Evolutionary conservation across 2,329 filamentous ascomycete species (phyloP).

Genomic region (Ophiocordyceps camponoti-floridani): DNA sequence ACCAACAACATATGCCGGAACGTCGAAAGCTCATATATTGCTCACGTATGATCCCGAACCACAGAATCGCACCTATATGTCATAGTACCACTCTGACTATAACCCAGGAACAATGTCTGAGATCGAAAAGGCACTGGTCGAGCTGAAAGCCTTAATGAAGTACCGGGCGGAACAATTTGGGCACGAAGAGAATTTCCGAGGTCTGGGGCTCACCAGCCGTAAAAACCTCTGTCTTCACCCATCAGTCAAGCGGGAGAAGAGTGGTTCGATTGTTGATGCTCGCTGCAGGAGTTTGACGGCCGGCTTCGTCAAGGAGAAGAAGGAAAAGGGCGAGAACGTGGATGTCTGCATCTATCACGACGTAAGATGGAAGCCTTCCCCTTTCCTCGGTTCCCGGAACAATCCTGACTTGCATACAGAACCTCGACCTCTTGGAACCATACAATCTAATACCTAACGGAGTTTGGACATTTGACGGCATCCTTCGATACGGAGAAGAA

Average conservation of each 20-base stretch:
- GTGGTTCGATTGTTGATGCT: conserved; percentile 85
- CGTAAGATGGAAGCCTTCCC: conserved; percentile 24
- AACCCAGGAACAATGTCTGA: conserved; percentile 78
- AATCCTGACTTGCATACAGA: conserved; percentile 28
- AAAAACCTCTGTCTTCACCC: conserved; percentile 96
- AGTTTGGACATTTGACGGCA: conserved; percentile 85
- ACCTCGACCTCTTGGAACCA: conserved; percentile 83
- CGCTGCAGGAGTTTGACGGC: conserved; percentile 88
- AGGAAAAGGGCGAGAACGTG: conserved; percentile 83
- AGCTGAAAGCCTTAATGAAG: conserved; percentile 86
- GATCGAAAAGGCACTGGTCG: conserved; percentile 91
- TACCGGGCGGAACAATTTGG: conserved; percentile 84
- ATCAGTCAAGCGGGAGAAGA: conserved; percentile 91
- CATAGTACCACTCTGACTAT: not conserved
- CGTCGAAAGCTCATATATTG: conserved; percentile 96
- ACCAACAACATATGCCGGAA: conserved; percentile 85
- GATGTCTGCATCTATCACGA: conserved; percentile 94
- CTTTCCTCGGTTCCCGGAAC: not conserved
- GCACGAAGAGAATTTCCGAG: conserved; percentile 79
- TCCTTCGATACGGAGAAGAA: conserved; percentile 79
- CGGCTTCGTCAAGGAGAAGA: conserved; percentile 95
- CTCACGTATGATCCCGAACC: conserved; percentile 40
- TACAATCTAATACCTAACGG: conserved; percentile 90
- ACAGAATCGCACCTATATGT: not conserved
- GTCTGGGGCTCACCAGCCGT: conserved; percentile 80